Percentiles rank a stretch among this genome's conserved stretches.
These are phyloP conservation scores for Paraconiothyrium sp. DNA, from an alignment of 2,329 filamentous ascomycete species.

Conservation along the genomic window DNA sequence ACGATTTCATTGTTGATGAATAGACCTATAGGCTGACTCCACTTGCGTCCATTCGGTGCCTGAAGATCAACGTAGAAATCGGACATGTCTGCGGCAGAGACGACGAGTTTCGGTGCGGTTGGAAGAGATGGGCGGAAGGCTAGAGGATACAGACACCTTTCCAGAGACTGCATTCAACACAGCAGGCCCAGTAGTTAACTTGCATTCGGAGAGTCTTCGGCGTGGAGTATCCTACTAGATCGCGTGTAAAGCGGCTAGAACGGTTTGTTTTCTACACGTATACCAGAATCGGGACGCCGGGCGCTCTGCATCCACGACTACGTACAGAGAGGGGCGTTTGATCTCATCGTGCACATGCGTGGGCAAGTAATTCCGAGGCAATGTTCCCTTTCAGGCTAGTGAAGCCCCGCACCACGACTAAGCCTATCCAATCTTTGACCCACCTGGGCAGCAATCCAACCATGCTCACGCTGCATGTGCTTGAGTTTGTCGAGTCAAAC, in stretches of 20 bases:
- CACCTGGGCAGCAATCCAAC: too few relatives aligned
- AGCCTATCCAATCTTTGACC: too few relatives aligned
- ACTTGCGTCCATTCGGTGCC: conserved; percentile 4
- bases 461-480: too few relatives aligned
- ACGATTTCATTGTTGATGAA: conserved; percentile 18
- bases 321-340: neutral
- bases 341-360: neutral
- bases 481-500: too few relatives aligned
- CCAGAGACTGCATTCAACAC: neutral
- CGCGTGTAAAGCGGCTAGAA: neutral
- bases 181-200: neutral
- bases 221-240: neutral
- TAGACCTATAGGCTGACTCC: conserved; percentile 30
- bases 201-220: neutral
- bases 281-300: too few relatives aligned
- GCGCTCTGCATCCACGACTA: neutral
- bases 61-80: neutral
- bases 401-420: too few relatives aligned
- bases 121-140: neutral
- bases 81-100: neutral
- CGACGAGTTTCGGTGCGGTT: neutral
- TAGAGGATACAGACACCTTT: too few relatives aligned
- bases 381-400: neutral
- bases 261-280: too few relatives aligned
- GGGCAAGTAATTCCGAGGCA: conserved; percentile 9